Base-by-base conservation (phyloP, 2,329 filamentous ascomycete species). In the Balansia obtecta region DNA sequence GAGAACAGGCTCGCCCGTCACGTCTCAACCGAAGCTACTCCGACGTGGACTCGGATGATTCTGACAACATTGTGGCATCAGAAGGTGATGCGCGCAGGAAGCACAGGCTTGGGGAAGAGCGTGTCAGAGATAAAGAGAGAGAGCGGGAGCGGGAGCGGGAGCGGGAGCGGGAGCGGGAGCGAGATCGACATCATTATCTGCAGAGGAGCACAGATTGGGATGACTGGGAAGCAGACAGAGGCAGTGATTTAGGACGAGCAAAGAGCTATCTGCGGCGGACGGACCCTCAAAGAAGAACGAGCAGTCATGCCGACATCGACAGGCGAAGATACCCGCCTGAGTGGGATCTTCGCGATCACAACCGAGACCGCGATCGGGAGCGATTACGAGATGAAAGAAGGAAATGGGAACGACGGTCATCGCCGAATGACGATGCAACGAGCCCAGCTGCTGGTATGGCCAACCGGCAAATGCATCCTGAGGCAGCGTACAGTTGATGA, bases 301-400 rank as follows among this genome's bases (percentile, higher is more conserved):
- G 73, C 60, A 76, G 73, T 56, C 73, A 75, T 52, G 70, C 71
- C 22, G 73, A 76, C 52, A 63, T 70, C 34, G 73, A 75, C 52
- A 64, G 72, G 20, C 62, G 67, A 43, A 63, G 68, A 11, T 66
- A 68, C 16, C 58, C 63, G 49, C 57, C 58, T 7, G 57, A 62
- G 7, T 65, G 65, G 56, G 68, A 71, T 37, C 46, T 57, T 37
- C 48, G 51, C 9, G 48, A 52, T 33, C 38, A 45, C 20, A 30
- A 49, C 3, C 48, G 48, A 39, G 45, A 47, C 15, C 45, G 48
- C 12, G 51, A 50, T 11, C 45, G 43, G 38, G 65, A 67, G 3
- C 60, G 63, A 16, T 53, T 63, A 11, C 59, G 61, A 49, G 60
- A 66, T 9, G 62, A 68, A 4, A 61, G 63, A 20, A 65, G 64